Base-by-base conservation (phyloP, 345 rosid genomes). In the Salix caprea region DNA sequence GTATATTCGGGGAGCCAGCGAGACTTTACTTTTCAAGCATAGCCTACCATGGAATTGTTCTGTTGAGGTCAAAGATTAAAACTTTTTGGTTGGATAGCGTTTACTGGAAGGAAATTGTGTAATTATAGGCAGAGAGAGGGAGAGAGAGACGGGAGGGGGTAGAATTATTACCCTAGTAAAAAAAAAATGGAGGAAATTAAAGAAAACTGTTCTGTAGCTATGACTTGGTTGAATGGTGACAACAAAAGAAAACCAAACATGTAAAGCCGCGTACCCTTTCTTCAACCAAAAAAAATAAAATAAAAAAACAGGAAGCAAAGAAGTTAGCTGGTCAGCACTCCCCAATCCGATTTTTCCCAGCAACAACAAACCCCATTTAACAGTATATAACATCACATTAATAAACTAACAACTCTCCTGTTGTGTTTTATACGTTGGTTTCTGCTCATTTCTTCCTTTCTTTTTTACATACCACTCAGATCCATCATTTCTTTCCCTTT, bases 301-400 rank as follows among this genome's bases (percentile, higher is more conserved):
- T 13, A 2, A 32, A 34, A 67, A 30, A 32, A 67, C 18, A 19
- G 13, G 21, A 67, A 66, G 19, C 54, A 26, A 30, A 15, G 3
- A 28, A 58, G 36, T 18, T 58, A 77, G 87, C 77, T 78, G 84
- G 84, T 81, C 82, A 78, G 87, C 84, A 78, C 82, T 73, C 75
- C 64, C 70, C 52, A 26, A 36, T 54, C 74, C 76, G 80, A 78
- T 76, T 79, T 73, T 81, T 81, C 84, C 74, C 32, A 81, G 82
- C 76, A 79, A 44, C 80, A 34, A 14, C 39, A 30, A 30, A 16
- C 68, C 68, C 40, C 68, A 32, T 30, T 65, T 65, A 65, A 65
- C 16, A 65, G 14, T 30, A 36, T 37, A 14, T 23, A 58, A 23
- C n/a, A 65, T 65, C n/a, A 18, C 21, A 14, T 65, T 65, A 32